Evolutionary conservation across 2,329 filamentous ascomycete genomes (phyloP).

Genomic region (Botrytis byssoidea): DNA sequence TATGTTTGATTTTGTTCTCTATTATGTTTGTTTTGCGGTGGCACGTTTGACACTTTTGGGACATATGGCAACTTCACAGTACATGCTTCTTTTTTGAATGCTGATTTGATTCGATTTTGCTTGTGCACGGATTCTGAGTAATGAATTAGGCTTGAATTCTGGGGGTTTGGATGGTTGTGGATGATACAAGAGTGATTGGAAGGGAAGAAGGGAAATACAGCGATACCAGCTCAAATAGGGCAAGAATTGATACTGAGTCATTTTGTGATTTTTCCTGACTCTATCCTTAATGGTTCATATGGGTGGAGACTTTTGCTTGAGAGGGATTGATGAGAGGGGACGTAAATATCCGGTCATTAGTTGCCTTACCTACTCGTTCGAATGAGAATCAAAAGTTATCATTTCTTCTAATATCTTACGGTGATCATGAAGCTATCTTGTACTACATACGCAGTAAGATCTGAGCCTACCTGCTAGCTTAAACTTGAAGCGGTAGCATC

Average conservation of each 20-base stretch:
- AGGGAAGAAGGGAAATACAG: not conserved
- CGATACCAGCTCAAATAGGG: not conserved
- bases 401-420: not conserved
- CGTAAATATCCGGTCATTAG: not conserved
- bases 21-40: not conserved
- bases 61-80: conserved; percentile 18
- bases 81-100: not conserved
- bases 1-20: not conserved
- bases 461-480: not conserved
- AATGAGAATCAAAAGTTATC: conserved; percentile 12
- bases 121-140: not conserved
- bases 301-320: not conserved
- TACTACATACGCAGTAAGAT: not conserved
- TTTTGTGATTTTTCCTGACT: not conserved
- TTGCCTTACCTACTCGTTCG: not conserved
- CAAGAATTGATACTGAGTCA: not conserved
- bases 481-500: not conserved
- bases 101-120: not conserved
- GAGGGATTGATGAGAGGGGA: not conserved
- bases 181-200: not conserved
- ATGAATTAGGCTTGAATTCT: not conserved
- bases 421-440: not conserved
- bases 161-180: not conserved
- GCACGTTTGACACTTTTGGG: not conserved
- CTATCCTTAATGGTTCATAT: not conserved